Evolutionary conservation across 305 asterid genomes (phyloP).

Genomic region (Fraxinus velutina): DNA sequence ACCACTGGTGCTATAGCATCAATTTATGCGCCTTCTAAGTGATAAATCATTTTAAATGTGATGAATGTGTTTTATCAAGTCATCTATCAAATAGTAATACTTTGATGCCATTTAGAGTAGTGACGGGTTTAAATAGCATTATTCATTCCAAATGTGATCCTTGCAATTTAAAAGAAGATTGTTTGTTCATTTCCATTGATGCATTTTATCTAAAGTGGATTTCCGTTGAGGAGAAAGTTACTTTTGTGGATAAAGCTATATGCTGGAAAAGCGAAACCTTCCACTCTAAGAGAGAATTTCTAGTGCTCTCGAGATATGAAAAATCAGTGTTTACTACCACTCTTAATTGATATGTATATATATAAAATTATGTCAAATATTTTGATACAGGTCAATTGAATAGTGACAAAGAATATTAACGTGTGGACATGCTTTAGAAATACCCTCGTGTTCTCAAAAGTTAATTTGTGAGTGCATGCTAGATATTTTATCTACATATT

Average conservation of each 20-base stretch:
- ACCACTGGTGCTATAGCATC: neutral
- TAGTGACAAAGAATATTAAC: no score
- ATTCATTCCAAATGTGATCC: neutral
- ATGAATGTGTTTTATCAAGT: neutral
- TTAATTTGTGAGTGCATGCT: no score
- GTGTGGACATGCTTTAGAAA: no score
- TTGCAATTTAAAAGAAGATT: neutral
- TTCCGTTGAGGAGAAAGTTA: neutral
- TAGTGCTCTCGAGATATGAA: neutral
- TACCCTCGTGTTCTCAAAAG: no score
- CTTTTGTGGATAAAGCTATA: neutral
- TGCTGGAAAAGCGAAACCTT: neutral
- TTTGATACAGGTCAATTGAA: no score
- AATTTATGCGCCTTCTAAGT: neutral
- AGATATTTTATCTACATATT: neutral
- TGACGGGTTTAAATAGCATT: neutral
- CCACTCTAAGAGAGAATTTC: neutral
- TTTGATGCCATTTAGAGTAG: neutral
- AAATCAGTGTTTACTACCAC: neutral
- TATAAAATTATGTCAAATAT: no score
- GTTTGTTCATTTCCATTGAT: neutral
- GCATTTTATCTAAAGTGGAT: neutral
- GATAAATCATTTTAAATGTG: neutral
- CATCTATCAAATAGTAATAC: neutral
- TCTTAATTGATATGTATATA: no score